Evolutionary conservation across 1,284 basidiomycete genomes (phyloP), one percentile per base, ranked within the genome.

Genomic region (Meripilus lineatus): DNA sequence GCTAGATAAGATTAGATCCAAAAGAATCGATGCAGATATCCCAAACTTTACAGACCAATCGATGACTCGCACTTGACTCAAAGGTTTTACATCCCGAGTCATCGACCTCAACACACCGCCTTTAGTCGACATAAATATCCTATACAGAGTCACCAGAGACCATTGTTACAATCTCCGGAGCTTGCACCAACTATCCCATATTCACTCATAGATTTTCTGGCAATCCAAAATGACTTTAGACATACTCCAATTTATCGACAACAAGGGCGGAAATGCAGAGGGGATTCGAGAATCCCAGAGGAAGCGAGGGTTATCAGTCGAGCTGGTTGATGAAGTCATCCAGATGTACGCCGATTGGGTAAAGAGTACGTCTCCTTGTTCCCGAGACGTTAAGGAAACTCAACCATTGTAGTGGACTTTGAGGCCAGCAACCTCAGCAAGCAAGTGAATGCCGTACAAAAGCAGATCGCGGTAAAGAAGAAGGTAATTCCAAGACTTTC

Each of bases 221-320:
- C 15, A 32, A 37, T 14, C 17, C 37, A 56, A 51, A 38, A 81
- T 81, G 87, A 90, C 87, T 24, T 68, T 90, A 49, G 87, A 90
- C 69, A 71, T 89, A n/a, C 70, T 80, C 6, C 74, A 72, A 45
- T 90, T 90, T 54, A 85, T 90, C 53, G 81, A 87, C 59, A 81
- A 73, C 68, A 95, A 93, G 63, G 96, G 95, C 30, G 96, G 95
- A 39, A 90, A 97, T 70, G 84, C 93, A n/a, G 84, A 91, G 56
- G 77, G 87, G 59, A 94, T 99, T 55, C 75, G 86, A 51, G 92
- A 93, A 59, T 96, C 93, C 13, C 94, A 99, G 71, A 76, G 83
- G 62, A 95, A 93, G 69, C 81, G 96, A 33, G 89, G 89, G 5
- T 85, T 92, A 36, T 76, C 87, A 20, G 89, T 90, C 38, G 92